Percentiles rank a stretch among this genome's conserved stretches.
phyloP scores from a whole-genome alignment of 2,329 filamentous ascomycete species.

The Apiospora malaysiana region DNA sequence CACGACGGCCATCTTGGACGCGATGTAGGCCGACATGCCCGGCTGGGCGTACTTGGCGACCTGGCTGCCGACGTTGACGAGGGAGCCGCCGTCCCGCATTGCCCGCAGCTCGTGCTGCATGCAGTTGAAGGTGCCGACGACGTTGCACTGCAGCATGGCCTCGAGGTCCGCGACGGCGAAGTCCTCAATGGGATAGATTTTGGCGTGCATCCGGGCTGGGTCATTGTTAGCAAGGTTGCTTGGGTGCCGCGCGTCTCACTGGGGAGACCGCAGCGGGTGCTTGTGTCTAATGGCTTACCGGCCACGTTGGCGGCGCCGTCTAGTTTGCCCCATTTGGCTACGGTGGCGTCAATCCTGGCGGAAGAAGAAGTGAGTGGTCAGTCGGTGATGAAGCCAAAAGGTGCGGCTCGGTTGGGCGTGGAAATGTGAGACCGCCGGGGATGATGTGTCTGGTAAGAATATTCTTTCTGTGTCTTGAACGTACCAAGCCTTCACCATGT shows the following conservation, averaged over 20 bases:
- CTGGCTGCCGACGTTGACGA: conserved; percentile 51
- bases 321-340: conserved; percentile 35
- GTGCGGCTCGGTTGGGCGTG: too few species aligned
- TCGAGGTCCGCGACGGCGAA: conserved; percentile 48
- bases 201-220: conserved; percentile 6
- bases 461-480: too few species aligned
- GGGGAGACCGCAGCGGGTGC: too few species aligned
- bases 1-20: conserved; percentile 38
- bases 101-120: conserved; percentile 51
- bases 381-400: neutral
- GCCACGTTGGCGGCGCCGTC: conserved; percentile 45
- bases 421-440: too few species aligned
- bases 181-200: conserved; percentile 26
- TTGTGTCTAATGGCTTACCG: too few species aligned
- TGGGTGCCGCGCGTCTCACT: too few species aligned
- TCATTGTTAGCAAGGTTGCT: too few species aligned
- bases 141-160: conserved; percentile 48
- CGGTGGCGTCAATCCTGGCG: conserved; percentile 39
- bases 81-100: conserved; percentile 46
- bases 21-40: conserved; percentile 36
- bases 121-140: conserved; percentile 54
- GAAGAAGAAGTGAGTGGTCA: neutral
- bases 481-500: conserved; percentile 37
- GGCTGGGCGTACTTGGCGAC: conserved; percentile 45
- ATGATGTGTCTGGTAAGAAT: too few species aligned